These are phyloP conservation scores for Fusarium irregulare DNA, from an alignment of 2,329 filamentous ascomycete genomes.

Conservation along the genomic window DNA sequence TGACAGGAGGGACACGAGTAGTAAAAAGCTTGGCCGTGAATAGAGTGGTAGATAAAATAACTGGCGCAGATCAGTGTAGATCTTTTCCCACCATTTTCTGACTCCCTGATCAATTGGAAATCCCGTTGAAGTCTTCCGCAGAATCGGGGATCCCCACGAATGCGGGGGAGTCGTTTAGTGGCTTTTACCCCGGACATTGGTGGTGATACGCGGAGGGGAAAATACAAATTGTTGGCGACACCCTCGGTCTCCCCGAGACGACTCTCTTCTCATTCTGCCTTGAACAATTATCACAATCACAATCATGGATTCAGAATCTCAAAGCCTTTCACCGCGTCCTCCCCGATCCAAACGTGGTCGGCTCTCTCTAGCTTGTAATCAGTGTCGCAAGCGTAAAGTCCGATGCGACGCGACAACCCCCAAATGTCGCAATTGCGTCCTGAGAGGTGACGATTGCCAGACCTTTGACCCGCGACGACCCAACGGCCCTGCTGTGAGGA, in stretches of 20 bases:
- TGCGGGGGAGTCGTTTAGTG: slow-evolving; percentile 31
- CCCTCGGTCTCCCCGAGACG: slow-evolving; percentile 17
- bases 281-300: neutral
- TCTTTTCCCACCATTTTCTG: neutral
- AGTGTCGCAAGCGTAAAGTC: slow-evolving; percentile 41
- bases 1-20: neutral
- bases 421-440: slow-evolving; percentile 40
- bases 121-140: slow-evolving; percentile 13
- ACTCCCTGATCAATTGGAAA: neutral
- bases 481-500: slow-evolving; percentile 37
- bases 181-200: slow-evolving; percentile 21
- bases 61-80: neutral
- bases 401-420: slow-evolving; percentile 41
- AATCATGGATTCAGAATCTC: slow-evolving; percentile 13
- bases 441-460: slow-evolving; percentile 36
- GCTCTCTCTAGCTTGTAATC: slow-evolving; percentile 35
- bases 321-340: slow-evolving; percentile 17
- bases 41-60: neutral
- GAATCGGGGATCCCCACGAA: slow-evolving; percentile 22
- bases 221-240: slow-evolving; percentile 36
- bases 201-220: slow-evolving; percentile 16
- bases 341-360: slow-evolving; percentile 27
- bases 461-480: slow-evolving; percentile 38
- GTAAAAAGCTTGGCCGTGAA: neutral
- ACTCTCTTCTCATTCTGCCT: neutral